Conservation (phyloP, 148 eudicot species). For the Amaranthus hypochondriacus region DNA sequence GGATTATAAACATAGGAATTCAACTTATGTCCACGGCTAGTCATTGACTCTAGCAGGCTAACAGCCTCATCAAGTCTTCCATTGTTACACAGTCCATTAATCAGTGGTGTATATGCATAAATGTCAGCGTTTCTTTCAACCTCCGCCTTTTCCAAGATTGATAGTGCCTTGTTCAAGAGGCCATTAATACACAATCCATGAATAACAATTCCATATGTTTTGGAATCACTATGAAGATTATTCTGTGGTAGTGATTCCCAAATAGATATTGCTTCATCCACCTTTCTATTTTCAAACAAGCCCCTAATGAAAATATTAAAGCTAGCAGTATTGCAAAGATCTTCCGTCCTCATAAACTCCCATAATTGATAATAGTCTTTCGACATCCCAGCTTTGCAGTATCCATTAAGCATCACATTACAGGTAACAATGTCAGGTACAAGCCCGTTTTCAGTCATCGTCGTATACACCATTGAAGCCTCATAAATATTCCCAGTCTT, state of each 20-base stretch:
- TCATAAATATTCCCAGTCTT: slow-evolving; percentile 56
- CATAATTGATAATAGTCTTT: slow-evolving; percentile 50
- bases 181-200: slow-evolving; percentile 71
- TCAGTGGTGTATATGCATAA: slow-evolving; percentile 61
- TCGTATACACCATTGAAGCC: slow-evolving; percentile 46
- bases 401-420: slow-evolving; percentile 74
- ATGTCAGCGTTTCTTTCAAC: slow-evolving; percentile 33
- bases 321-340: slow-evolving; percentile 41
- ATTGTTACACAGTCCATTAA: slow-evolving; percentile 57
- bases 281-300: slow-evolving; percentile 51
- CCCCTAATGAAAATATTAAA: slow-evolving; percentile 67
- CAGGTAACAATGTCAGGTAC: slow-evolving; percentile 53
- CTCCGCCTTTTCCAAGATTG: slow-evolving; percentile 44
- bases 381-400: slow-evolving; percentile 48
- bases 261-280: slow-evolving; percentile 53
- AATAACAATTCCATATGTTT: slow-evolving; percentile 55
- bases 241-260: slow-evolving; percentile 52
- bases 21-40: slow-evolving; percentile 38
- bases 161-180: slow-evolving; percentile 51
- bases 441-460: slow-evolving; percentile 53
- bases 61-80: slow-evolving; percentile 56
- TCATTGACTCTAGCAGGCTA: slow-evolving; percentile 41
- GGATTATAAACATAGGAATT: slow-evolving; percentile 63
- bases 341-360: slow-evolving; percentile 57
- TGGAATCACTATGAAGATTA: slow-evolving; percentile 44